A percentile compares a stretch with the other conserved stretches of the same genome.
phyloP scores from a whole-genome alignment of 2,329 filamentous ascomycete genomes.

The Colletotrichum tabaci region DNA sequence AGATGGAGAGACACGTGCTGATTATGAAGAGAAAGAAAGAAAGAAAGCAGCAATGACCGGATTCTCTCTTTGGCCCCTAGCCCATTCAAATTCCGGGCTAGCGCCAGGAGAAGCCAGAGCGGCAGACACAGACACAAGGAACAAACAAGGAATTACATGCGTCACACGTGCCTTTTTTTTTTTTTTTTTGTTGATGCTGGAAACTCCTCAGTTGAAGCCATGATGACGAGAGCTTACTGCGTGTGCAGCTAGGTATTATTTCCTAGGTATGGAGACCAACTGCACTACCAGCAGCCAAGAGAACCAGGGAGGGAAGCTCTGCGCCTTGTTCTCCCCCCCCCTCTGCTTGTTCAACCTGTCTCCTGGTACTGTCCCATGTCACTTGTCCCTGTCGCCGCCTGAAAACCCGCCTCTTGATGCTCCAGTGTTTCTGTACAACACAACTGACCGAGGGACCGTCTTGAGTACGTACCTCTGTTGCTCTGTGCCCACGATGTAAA shows the following conservation, averaged over 20 bases:
- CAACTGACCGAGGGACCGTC: no score
- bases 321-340: no score
- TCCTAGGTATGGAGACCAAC: no score
- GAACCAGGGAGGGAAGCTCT: no score
- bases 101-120: not conserved
- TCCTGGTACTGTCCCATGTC: no score
- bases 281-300: no score
- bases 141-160: constrained; percentile 8
- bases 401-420: no score
- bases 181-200: not conserved
- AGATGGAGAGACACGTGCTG: constrained; percentile 1
- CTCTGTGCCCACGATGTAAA: not conserved
- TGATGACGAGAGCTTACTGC: constrained; percentile 22
- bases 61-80: not conserved
- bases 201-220: constrained; percentile 12
- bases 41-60: not conserved
- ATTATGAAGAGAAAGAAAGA: constrained; percentile 16
- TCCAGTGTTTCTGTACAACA: no score
- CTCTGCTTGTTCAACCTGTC: no score
- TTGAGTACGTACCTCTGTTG: not conserved
- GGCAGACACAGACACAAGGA: not conserved
- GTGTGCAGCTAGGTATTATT: no score
- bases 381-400: no score
- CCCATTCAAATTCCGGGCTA: constrained; percentile 7
- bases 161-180: constrained; percentile 17